phyloP scores from a whole-genome alignment of 352 stramenopile genomes.

The Phytophthora capsici region DNA sequence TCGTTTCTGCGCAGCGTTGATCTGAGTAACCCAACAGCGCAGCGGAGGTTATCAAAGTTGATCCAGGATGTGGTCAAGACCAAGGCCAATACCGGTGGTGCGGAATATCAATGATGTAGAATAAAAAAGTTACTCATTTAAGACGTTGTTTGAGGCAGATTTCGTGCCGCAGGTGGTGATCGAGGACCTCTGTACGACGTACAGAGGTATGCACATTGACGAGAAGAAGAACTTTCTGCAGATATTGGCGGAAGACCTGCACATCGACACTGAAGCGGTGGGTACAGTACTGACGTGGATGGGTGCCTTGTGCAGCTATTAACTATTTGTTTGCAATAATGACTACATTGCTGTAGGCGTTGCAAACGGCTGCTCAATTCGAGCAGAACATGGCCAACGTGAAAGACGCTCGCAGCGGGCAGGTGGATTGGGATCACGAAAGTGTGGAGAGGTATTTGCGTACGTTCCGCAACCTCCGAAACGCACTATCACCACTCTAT shows the following conservation, averaged over 20 bases:
- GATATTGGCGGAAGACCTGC: slow-evolving; percentile 76
- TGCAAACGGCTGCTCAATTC: slow-evolving; percentile 65
- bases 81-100: slow-evolving; percentile 69
- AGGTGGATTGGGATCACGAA: slow-evolving; percentile 71
- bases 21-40: slow-evolving; percentile 45
- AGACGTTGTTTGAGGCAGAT: slow-evolving; percentile 41
- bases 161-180: slow-evolving; percentile 84
- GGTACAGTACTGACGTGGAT: background rate
- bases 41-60: slow-evolving; percentile 62
- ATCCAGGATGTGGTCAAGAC: slow-evolving; percentile 78
- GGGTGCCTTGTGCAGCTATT: background rate
- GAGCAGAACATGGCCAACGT: slow-evolving; percentile 60
- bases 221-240: slow-evolving; percentile 85
- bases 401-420: slow-evolving; percentile 34
- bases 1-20: slow-evolving; percentile 61
- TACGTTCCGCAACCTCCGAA: slow-evolving; percentile 67
- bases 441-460: slow-evolving; percentile 80
- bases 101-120: background rate
- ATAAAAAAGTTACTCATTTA: background rate
- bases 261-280: slow-evolving; percentile 64
- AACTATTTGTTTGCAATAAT: background rate
- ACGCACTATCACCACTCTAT: slow-evolving; percentile 67
- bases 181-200: slow-evolving; percentile 68
- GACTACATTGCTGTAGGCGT: slow-evolving; percentile 6
- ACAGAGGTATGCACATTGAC: slow-evolving; percentile 69